These are phyloP conservation scores for Dittrichia graveolens DNA, from an alignment of 129 eudicot species.

Conservation along the genomic window DNA sequence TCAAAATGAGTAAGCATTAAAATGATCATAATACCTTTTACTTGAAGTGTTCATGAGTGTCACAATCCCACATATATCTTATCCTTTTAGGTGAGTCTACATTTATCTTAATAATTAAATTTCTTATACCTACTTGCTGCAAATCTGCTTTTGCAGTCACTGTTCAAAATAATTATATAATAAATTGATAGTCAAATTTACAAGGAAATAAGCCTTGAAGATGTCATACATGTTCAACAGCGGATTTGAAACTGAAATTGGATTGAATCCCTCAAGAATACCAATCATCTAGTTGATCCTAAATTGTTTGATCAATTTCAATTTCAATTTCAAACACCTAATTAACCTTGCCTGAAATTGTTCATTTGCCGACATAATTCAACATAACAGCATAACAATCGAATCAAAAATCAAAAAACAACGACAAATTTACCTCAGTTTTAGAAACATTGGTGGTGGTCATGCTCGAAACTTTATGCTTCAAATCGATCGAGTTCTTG, in stretches of 20 bases:
- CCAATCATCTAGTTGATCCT: background rate
- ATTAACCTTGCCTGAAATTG: background rate
- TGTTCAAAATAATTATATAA: too few species aligned
- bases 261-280: background rate
- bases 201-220: too few species aligned
- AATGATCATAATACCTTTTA: too few species aligned
- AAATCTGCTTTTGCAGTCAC: too few species aligned
- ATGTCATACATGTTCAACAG: too few species aligned
- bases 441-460: slow-evolving; percentile 32
- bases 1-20: too few species aligned
- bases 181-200: too few species aligned
- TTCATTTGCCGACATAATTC: background rate
- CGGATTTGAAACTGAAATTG: slow-evolving; percentile 11
- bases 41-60: too few species aligned
- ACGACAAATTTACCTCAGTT: slow-evolving; percentile 49
- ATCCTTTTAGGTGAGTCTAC: too few species aligned
- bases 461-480: slow-evolving; percentile 35
- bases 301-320: slow-evolving; percentile 13
- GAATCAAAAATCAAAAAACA: slow-evolving; percentile 15
- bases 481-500: slow-evolving; percentile 44
- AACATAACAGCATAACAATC: background rate
- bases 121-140: too few species aligned
- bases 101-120: too few species aligned
- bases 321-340: slow-evolving; percentile 20
- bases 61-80: too few species aligned